Percentiles rank a stretch among this genome's conserved stretches.
Conservation (phyloP, 805 yeast species). For the Lipomyces sp. region DNA sequence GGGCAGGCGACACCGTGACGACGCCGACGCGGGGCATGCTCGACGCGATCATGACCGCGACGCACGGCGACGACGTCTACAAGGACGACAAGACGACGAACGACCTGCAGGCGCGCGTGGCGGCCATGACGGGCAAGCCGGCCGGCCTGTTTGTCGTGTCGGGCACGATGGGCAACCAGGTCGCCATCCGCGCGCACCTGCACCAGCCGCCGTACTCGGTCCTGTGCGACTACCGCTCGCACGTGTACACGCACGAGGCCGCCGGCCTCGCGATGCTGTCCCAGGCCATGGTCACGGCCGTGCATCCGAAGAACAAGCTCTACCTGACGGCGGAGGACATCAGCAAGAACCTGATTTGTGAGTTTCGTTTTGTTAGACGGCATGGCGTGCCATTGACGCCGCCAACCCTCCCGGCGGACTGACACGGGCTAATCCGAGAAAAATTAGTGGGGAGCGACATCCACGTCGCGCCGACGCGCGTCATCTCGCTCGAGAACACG, state of each 20-base stretch:
- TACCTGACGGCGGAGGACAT: slow-evolving; percentile 81
- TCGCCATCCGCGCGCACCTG: slow-evolving; percentile 73
- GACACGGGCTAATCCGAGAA: slow-evolving; percentile 31
- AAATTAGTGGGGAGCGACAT: slow-evolving; percentile 80
- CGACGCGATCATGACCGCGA: slow-evolving; percentile 52
- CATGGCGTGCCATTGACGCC: not conserved
- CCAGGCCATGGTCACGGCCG: slow-evolving; percentile 88
- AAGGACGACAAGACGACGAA: slow-evolving; percentile 73
- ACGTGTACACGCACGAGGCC: slow-evolving; percentile 79
- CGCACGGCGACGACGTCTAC: slow-evolving; percentile 87
- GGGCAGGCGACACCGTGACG: slow-evolving; percentile 70
- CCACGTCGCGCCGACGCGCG: slow-evolving; percentile 83
- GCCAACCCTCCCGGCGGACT: not conserved
- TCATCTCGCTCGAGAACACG: slow-evolving; percentile 85
- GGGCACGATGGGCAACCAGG: slow-evolving; percentile 88
- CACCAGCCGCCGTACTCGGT: slow-evolving; percentile 82
- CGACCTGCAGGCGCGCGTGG: slow-evolving; percentile 60
- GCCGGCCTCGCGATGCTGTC: slow-evolving; percentile 87
- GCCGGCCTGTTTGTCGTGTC: slow-evolving; percentile 81
- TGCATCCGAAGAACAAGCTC: slow-evolving; percentile 59
- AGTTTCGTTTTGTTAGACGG: not conserved
- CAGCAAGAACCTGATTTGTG: slow-evolving; percentile 44
- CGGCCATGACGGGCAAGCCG: slow-evolving; percentile 69
- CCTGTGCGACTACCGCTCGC: slow-evolving; percentile 81
- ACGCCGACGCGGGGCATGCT: slow-evolving; percentile 77